Evolutionary conservation across 2,329 filamentous ascomycete species (phyloP), one percentile per base, ranked within the genome.

Genomic region (Cephalotrichum gorgonifer): DNA sequence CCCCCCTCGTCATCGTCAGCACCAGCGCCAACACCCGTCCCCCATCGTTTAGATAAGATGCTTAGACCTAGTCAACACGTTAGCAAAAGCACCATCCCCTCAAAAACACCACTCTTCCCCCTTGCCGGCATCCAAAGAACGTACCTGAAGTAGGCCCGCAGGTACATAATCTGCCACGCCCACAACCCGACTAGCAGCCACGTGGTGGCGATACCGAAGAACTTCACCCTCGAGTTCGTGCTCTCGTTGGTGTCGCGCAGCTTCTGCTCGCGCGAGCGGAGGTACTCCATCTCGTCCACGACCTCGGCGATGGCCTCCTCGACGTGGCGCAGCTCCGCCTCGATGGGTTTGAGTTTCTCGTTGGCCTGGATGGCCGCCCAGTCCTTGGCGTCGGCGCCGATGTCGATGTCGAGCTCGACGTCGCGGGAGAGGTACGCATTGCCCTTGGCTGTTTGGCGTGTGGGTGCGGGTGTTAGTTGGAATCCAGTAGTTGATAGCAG

Each of bases 171-270:
- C 81, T 98, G 93, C 93, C 93, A 98, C 39, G 74, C 89, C 67
- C 93, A 95, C 58, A 98, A 74, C 30, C 80, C 87, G 56, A 96
- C 75, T 58, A 98, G 73, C 75, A 96, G 84, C 54, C 88, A 85
- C 72, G 95, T 97, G 26, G 91, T 97, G 56, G 83, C 81, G 65
- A 96, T 83, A 44, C 91, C 91, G 69, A 98, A 98, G 89, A 88
- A 97, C 76, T 97, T 98, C 62, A 98, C 93, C 52, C 93, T 81
- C 71, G 86, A 93, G 72, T 98, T 98, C 56, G 93, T 98, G 76
- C 91, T 97, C 83, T 98, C 93, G 69, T 98, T 98, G 58, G 93
- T 98, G 72, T 98, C 91, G 65, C 93, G 79, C 59, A 98, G 78
- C 75, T 88, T 95, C 79, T 95, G 89, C 76, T 98, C 93, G 59